Base-by-base conservation (phyloP, 1,284 basidiomycete genomes). In the Coniferiporia weirii region DNA sequence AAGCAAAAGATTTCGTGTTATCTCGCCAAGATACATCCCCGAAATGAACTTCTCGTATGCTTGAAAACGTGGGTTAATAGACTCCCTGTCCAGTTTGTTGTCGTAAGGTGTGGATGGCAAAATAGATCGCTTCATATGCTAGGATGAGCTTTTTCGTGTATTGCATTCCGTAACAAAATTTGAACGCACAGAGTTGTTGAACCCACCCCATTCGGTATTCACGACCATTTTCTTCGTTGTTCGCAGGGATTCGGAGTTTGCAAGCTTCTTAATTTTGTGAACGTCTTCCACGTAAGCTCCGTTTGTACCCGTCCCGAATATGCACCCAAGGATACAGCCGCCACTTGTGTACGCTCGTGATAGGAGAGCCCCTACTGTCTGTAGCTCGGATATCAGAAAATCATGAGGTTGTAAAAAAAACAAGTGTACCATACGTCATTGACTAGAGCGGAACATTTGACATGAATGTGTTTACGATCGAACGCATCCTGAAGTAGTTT, bases 41-140 rank as follows among this genome's bases (percentile, higher is more conserved):
- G 94, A 97, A 65, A 99, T 92, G 78, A 98, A 94, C 77, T 99
- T 99, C 73, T 99, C 97, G 69, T 95, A 99, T 1, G 91, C 89
- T 72, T 99, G 96, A 70, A 87, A 92, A 56, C 87, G 81, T 54
- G 95, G 94, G 69, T 98, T 98, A 73, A 98, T 98, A 53, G 90
- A 93, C 69, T 90, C 84, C 57, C 97, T 86, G 72, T 99, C 96
- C 20, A 98, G 78, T 66, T 89, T 84, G 75, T 93, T 95, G 75
- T 99, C 96, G 68, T 86, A 98, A n/a, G 90, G 84, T 0, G 96
- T 98, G 6, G 88, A 83, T 4, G 94, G 95, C 19, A 99, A 81
- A 56, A 89, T 85, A n/a, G 83, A 78, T 56, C 95, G 85, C 89
- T 94, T 62, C 2, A 48, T 12, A 38, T 43, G n/a, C 36, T 56